Percentiles rank a stretch among this genome's conserved stretches.
phyloP scores from a whole-genome alignment of 179 eudicot species.

The Silene coronaria region DNA sequence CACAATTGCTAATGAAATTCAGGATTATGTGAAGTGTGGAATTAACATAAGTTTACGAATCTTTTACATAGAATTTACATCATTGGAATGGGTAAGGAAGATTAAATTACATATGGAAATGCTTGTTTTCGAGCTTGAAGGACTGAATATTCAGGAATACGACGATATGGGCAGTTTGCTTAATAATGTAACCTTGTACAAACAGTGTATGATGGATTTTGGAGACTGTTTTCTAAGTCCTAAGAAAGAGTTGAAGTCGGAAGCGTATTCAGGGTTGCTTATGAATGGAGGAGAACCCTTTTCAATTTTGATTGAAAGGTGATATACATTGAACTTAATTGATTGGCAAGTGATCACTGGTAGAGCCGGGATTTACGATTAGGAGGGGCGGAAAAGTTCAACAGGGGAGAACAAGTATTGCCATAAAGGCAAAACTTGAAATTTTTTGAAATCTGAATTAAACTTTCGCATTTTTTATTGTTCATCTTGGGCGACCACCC shows the following conservation, averaged over 20 bases:
- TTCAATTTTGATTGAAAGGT: slow-evolving; percentile 1
- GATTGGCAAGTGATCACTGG: no score
- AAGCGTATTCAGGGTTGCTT: not conserved
- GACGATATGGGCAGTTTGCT: not conserved
- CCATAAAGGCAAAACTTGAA: no score
- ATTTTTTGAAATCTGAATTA: no score
- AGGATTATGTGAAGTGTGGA: not conserved
- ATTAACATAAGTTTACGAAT: slow-evolving; percentile 12
- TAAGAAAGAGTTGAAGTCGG: not conserved
- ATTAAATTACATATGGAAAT: not conserved
- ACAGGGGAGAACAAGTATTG: no score
- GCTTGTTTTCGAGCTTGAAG: no score
- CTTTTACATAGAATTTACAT: not conserved
- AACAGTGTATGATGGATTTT: slow-evolving; percentile 1
- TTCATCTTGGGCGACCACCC: no score
- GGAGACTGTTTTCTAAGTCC: not conserved
- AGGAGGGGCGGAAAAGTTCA: no score
- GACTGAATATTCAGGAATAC: not conserved
- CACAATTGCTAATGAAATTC: not conserved
- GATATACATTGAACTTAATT: not conserved
- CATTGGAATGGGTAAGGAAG: not conserved
- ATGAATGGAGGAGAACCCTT: not conserved
- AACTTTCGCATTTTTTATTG: no score
- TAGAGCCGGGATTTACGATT: no score
- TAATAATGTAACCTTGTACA: not conserved